phyloP scores from a whole-genome alignment of 2,329 filamentous ascomycete genomes.

The Lachnellula subtilissima region DNA sequence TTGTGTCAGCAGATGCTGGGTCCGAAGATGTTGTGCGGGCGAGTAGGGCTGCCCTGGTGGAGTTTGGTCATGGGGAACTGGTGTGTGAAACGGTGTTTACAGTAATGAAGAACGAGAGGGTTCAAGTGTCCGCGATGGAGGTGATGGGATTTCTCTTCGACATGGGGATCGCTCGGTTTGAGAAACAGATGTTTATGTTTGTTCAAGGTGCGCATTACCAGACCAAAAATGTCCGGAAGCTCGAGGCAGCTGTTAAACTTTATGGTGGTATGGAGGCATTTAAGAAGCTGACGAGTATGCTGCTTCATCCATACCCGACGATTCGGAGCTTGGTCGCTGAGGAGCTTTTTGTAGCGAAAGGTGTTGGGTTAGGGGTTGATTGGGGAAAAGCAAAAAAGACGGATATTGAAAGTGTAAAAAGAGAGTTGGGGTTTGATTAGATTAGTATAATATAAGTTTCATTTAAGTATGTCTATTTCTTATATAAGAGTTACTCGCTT shows the following conservation, averaged over 20 bases:
- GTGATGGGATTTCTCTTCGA: slow-evolving; percentile 74
- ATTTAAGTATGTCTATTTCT: neutral
- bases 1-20: slow-evolving; percentile 71
- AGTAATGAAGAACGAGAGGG: slow-evolving; percentile 60
- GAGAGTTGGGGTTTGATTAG: neutral
- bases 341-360: slow-evolving; percentile 47
- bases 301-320: slow-evolving; percentile 77
- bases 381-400: slow-evolving; percentile 45
- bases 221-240: slow-evolving; percentile 73
- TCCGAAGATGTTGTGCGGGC: slow-evolving; percentile 70
- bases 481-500: too few relatives aligned
- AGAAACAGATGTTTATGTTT: slow-evolving; percentile 55
- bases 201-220: slow-evolving; percentile 80
- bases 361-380: slow-evolving; percentile 47
- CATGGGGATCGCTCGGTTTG: slow-evolving; percentile 44
- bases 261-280: slow-evolving; percentile 64
- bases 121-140: slow-evolving; percentile 72
- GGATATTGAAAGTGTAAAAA: slow-evolving; percentile 6
- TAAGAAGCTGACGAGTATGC: slow-evolving; percentile 65
- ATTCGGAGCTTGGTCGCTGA: slow-evolving; percentile 59
- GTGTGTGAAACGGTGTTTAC: slow-evolving; percentile 48
- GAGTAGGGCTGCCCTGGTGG: slow-evolving; percentile 59
- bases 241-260: slow-evolving; percentile 73
- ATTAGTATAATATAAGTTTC: neutral
- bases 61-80: slow-evolving; percentile 38